Evolutionary conservation across 2,329 filamentous ascomycete genomes (phyloP).

Genomic region (Penicillium carneum): DNA sequence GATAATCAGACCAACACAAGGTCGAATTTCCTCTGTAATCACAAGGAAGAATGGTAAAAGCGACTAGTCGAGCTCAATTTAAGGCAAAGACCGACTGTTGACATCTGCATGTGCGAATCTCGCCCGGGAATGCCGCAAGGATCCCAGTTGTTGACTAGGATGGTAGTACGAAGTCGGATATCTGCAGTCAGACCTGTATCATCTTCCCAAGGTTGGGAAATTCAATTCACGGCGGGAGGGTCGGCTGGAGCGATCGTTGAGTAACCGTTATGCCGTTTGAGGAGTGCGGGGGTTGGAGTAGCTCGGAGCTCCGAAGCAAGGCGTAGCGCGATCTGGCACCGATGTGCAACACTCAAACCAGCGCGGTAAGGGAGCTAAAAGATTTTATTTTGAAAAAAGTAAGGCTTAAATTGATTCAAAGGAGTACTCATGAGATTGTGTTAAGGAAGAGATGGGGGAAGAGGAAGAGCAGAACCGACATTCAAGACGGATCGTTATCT

Average conservation of each 20-base stretch:
- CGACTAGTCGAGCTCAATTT: constrained; percentile 19
- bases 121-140: constrained; percentile 9
- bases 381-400: not conserved
- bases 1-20: constrained; percentile 1
- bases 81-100: constrained; percentile 14
- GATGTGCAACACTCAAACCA: not conserved
- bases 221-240: constrained; percentile 5
- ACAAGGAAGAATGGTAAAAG: constrained; percentile 12
- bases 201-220: constrained; percentile 9
- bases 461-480: constrained; percentile 7
- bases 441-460: constrained; percentile 6
- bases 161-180: constrained; percentile 16
- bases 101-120: constrained; percentile 21
- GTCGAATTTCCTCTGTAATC: not conserved
- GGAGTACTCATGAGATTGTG: constrained; percentile 3
- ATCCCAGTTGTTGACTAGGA: constrained; percentile 6
- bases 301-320: constrained; percentile 13
- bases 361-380: not conserved
- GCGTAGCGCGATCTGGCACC: not conserved
- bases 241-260: constrained; percentile 4
- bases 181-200: constrained; percentile 16
- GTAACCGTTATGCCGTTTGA: constrained; percentile 13
- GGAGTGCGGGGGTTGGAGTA: constrained; percentile 24
- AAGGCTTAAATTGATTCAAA: not conserved
- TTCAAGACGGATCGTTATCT: constrained; percentile 14